These are phyloP conservation scores for Peronospora belbahrii DNA, from an alignment of 352 stramenopile species.

Conservation along the genomic window DNA sequence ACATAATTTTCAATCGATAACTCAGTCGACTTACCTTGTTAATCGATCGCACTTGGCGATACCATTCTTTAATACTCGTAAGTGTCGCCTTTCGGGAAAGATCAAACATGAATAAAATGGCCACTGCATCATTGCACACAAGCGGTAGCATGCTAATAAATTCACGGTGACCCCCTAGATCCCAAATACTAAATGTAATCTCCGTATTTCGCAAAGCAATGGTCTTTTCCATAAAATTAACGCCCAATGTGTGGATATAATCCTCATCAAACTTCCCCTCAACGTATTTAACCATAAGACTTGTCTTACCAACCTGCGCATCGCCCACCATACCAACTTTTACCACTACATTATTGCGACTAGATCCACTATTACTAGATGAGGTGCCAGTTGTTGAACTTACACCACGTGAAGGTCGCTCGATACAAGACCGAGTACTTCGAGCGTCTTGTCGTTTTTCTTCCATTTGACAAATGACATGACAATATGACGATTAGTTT, in stretches of 20 bases:
- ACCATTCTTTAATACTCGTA: constrained; percentile 91
- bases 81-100: constrained; percentile 88
- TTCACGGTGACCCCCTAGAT: constrained; percentile 89
- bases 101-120: constrained; percentile 95
- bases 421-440: constrained; percentile 6
- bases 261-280: constrained; percentile 94
- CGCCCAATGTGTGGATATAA: constrained; percentile 93
- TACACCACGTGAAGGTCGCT: constrained; percentile 27
- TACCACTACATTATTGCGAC: constrained; percentile 85
- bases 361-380: constrained; percentile 22
- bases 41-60: constrained; percentile 84
- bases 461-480: constrained; percentile 20
- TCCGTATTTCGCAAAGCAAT: constrained; percentile 91
- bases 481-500: background rate
- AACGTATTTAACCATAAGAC: constrained; percentile 95
- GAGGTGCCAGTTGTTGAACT: constrained; percentile 15
- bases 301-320: constrained; percentile 92
- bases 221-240: constrained; percentile 96
- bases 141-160: constrained; percentile 93
- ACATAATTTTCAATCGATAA: too few relatives aligned
- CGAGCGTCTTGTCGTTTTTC: constrained; percentile 21
- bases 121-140: constrained; percentile 91
- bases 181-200: constrained; percentile 94
- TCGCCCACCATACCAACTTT: constrained; percentile 93
- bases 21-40: constrained; percentile 89